These are phyloP conservation scores for Jatropha curcas DNA, from an alignment of 345 rosid species.

Conservation along the genomic window DNA sequence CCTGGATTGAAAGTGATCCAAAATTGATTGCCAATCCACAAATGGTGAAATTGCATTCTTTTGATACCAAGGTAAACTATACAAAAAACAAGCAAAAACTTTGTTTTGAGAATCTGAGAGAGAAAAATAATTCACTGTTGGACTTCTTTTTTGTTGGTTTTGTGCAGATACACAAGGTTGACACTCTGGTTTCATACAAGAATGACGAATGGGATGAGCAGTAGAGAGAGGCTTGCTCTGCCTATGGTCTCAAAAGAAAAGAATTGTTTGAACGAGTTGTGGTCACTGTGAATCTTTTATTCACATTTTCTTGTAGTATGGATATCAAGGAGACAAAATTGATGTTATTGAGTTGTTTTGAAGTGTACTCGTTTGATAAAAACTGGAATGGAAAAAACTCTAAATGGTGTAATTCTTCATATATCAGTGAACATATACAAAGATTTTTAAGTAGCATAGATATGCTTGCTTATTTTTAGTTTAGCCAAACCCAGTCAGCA, in stretches of 20 bases:
- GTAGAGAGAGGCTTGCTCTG: constrained; percentile 22
- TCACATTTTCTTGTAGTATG: constrained; percentile 39
- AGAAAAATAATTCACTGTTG: neutral
- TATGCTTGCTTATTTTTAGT: too few relatives aligned
- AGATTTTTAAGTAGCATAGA: too few relatives aligned
- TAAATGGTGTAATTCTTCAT: too few relatives aligned
- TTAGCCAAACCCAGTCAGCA: too few relatives aligned
- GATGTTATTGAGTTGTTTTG: neutral
- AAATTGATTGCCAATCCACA: constrained; percentile 95
- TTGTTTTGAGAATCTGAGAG: too few relatives aligned
- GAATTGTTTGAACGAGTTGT: neutral
- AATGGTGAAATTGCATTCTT: constrained; percentile 96
- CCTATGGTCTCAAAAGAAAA: neutral
- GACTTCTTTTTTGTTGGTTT: neutral
- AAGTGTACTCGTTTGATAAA: neutral
- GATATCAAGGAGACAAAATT: neutral
- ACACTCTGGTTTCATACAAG: constrained; percentile 94
- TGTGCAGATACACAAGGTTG: constrained; percentile 92
- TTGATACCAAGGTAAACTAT: constrained; percentile 74
- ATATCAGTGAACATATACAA: too few relatives aligned
- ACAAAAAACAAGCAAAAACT: too few relatives aligned
- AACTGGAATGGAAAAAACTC: neutral
- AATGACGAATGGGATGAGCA: constrained; percentile 93
- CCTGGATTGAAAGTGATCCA: constrained; percentile 95
- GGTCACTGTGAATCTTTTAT: constrained; percentile 54